Conservation (phyloP, 345 rosid species). For the Tarenaya hassleriana region DNA sequence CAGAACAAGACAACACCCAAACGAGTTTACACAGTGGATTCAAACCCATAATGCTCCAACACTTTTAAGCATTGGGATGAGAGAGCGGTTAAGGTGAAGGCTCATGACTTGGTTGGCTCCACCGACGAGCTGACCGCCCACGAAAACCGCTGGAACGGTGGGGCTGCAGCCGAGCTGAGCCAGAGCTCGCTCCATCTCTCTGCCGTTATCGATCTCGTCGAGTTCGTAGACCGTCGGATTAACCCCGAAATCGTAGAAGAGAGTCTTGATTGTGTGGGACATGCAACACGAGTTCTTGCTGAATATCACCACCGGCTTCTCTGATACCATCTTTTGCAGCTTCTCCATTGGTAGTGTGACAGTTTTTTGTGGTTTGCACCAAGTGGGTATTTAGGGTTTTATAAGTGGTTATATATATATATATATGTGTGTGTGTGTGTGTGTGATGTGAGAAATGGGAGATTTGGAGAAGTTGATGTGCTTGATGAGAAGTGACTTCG, state of each 20-base stretch:
- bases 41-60: slow-evolving; percentile 79
- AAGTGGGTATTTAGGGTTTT: no score
- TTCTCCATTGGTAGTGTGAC: slow-evolving; percentile 44
- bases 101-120: slow-evolving; percentile 79
- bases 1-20: no score
- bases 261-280: slow-evolving; percentile 68
- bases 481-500: no score
- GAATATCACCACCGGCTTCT: slow-evolving; percentile 80
- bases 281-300: slow-evolving; percentile 73
- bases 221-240: slow-evolving; percentile 60
- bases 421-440: no score
- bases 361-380: no score
- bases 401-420: no score
- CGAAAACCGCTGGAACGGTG: slow-evolving; percentile 62
- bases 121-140: slow-evolving; percentile 76
- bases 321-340: slow-evolving; percentile 47
- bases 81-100: slow-evolving; percentile 68
- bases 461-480: no score
- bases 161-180: slow-evolving; percentile 63
- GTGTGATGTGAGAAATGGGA: no score
- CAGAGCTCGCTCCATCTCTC: slow-evolving; percentile 69
- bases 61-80: slow-evolving; percentile 60
- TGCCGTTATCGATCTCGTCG: slow-evolving; percentile 55
- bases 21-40: slow-evolving; percentile 1
- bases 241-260: slow-evolving; percentile 63